These are phyloP conservation scores for Scleroderma citrinum DNA, from an alignment of 768 basidiomycete species.

Conservation along the genomic window DNA sequence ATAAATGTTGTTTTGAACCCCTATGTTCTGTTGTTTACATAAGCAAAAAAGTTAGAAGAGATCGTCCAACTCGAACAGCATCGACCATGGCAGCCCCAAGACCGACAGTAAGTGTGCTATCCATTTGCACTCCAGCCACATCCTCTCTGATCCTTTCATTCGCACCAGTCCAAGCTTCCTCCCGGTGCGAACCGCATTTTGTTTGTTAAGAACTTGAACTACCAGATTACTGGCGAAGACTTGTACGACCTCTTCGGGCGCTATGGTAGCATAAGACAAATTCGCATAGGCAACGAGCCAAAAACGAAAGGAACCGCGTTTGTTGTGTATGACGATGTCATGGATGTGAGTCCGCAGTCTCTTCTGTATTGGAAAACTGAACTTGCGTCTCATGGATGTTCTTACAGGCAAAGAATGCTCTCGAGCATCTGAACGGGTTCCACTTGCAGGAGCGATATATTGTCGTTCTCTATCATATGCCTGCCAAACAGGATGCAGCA, in stretches of 20 bases:
- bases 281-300: conserved; percentile 85
- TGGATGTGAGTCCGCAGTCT: conserved; percentile 61
- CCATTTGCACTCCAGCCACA: neutral
- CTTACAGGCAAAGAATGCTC: conserved; percentile 85
- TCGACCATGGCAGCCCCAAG: conserved; percentile 56
- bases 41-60: neutral
- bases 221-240: conserved; percentile 89
- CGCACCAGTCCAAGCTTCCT: conserved; percentile 70
- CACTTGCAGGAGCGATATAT: conserved; percentile 98
- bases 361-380: neutral
- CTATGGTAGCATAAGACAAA: conserved; percentile 94
- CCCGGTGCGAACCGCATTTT: conserved; percentile 89
- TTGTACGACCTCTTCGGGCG: conserved; percentile 96
- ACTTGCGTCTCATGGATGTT: conserved; percentile 13
- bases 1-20: no score
- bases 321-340: conserved; percentile 93
- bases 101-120: conserved; percentile 47
- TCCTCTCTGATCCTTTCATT: conserved; percentile 1
- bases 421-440: conserved; percentile 96
- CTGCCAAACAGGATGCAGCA: conserved; percentile 92
- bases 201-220: conserved; percentile 91
- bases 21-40: no score
- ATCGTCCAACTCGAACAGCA: neutral
- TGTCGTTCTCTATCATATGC: conserved; percentile 96
- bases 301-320: conserved; percentile 97